Evolutionary conservation across 1,284 basidiomycete genomes (phyloP).

Genomic region (Malassezia sympodialis): DNA sequence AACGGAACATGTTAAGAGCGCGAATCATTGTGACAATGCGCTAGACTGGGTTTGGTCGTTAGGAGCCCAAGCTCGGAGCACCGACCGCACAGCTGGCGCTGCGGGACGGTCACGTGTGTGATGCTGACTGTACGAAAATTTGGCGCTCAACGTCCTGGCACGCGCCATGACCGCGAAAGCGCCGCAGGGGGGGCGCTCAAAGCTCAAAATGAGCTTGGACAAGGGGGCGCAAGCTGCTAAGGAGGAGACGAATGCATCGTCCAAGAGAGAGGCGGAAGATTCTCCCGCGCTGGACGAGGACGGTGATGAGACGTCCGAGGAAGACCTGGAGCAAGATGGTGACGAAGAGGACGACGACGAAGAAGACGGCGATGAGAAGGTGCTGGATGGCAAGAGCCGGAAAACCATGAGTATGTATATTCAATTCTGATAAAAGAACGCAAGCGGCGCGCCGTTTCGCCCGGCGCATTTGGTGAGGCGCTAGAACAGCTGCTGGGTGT

Average conservation of each 20-base stretch:
- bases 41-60: neutral
- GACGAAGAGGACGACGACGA: slow-evolving; percentile 12
- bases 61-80: neutral
- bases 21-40: slow-evolving; percentile 11
- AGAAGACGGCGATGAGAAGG: slow-evolving; percentile 19
- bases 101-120: slow-evolving; percentile 6
- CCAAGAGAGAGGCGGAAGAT: neutral
- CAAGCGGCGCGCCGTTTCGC: slow-evolving; percentile 39
- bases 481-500: slow-evolving; percentile 35
- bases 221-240: neutral
- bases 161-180: neutral
- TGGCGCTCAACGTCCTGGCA: neutral
- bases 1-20: slow-evolving; percentile 31
- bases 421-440: slow-evolving; percentile 21
- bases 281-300: slow-evolving; percentile 1
- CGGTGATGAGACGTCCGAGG: slow-evolving; percentile 17
- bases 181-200: slow-evolving; percentile 16
- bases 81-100: slow-evolving; percentile 1
- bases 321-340: slow-evolving; percentile 19
- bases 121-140: slow-evolving; percentile 8
- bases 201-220: slow-evolving; percentile 22
- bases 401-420: slow-evolving; percentile 30
- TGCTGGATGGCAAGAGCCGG: slow-evolving; percentile 16
- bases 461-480: slow-evolving; percentile 35
- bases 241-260: neutral